Evolutionary conservation across 1,284 basidiomycete species (phyloP), one percentile per base, ranked within the genome.

Genomic region (Erythrobasidium hasegawianum): DNA sequence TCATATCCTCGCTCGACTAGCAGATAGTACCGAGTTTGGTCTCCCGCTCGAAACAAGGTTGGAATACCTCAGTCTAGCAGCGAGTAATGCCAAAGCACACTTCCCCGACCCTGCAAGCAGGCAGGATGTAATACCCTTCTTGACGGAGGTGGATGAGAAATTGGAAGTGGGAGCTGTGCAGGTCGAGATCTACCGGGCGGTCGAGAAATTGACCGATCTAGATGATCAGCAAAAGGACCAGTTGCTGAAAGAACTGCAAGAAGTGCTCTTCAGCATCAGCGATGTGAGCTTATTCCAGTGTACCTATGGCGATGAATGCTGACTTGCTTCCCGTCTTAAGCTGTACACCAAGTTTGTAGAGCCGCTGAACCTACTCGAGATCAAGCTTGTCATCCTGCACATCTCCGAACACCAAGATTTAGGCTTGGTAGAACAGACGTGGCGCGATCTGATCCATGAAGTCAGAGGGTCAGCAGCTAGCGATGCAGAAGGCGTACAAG

Each of bases 111-210:
- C 89, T 33, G 70, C 54, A 1, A 71, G 77, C 5, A 81, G 83
- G 71, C 87, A 89, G 72, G 92, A 91, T 76, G 86, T 85, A 20
- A 90, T 97, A 64, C 87, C 89, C 55, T 96, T 97, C 81, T 83
- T 95, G 26, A 90, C 88, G 0, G 88, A 92, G 70, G 81, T 97
- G 16, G 94, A 97, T 79, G 96, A 98, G 78, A 92, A 93, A 76
- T 83, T 98, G 9, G 96, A 98, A 65, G 96, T 98, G 13, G 90
- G 93, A 2, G 89, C 95, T 78, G 92, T 98, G 9, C 96, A 99
- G 75, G 81, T 95, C 43, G 93, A 97, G 78, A 83, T 94, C 20
- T 77, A 75, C 41, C 71, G 77, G 5, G 77, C 77, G 1, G 75
- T 82, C 71, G 71, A 78, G 70, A 75, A 76, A 57, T 74, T 77